Evolutionary conservation across 768 basidiomycete species (phyloP).

Genomic region (Suillus subalutaceus): DNA sequence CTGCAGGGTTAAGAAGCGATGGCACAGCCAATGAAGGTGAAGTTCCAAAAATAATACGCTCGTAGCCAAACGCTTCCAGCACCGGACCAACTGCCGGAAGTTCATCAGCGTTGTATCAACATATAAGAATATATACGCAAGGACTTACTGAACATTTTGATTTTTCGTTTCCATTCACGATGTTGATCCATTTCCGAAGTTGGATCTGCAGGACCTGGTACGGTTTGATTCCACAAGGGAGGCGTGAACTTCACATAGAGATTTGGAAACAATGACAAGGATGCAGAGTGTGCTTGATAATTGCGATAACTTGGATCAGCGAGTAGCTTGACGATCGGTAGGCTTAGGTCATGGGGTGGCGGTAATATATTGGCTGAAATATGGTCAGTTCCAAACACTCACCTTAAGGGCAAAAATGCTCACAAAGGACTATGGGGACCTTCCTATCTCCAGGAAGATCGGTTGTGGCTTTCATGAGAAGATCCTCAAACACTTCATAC

Average conservation of each 20-base stretch:
- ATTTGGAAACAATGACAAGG: conserved; percentile 75
- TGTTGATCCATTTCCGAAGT: conserved; percentile 50
- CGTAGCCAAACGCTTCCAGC: conserved; percentile 83
- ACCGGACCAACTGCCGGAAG: conserved; percentile 67
- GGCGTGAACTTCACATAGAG: conserved; percentile 76
- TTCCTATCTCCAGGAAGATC: conserved; percentile 37
- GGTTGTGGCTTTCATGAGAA: conserved; percentile 63
- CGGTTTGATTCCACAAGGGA: conserved; percentile 66
- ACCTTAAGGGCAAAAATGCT: conserved; percentile 24
- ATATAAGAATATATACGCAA: conserved; percentile 13
- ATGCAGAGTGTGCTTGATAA: conserved; percentile 72
- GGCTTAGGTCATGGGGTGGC: conserved; percentile 69
- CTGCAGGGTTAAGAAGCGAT: conserved; percentile 52
- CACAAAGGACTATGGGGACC: conserved; percentile 70
- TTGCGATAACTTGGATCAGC: conserved; percentile 73
- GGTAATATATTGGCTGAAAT: conserved; percentile 74
- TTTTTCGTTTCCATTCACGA: conserved; percentile 68
- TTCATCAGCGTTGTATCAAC: background rate
- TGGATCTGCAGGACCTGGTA: conserved; percentile 40
- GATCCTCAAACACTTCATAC: conserved; percentile 71
- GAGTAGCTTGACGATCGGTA: conserved; percentile 80
- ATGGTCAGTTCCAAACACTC: conserved; percentile 8
- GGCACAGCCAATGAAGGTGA: conserved; percentile 60
- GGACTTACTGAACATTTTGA: conserved; percentile 85
- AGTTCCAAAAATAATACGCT: conserved; percentile 83